Percentiles rank a stretch among this genome's conserved stretches.
phyloP scores from a whole-genome alignment of 176 grass and related monocot genomes.

The Alopecurus myosuroides region DNA sequence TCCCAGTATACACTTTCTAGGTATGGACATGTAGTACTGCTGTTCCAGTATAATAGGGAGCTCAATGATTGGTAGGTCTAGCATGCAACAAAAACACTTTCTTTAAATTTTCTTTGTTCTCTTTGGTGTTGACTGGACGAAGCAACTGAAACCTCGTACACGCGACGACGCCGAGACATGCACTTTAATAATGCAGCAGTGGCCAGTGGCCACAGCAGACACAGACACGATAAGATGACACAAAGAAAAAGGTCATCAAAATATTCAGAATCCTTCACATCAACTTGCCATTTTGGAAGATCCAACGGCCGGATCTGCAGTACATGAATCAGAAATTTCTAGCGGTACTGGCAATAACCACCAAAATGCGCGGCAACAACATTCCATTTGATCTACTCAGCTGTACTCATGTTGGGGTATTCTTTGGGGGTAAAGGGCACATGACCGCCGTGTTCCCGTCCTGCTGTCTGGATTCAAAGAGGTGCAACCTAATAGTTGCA shows the following conservation, averaged over 20 bases:
- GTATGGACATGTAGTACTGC: not conserved
- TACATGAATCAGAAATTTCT: not conserved
- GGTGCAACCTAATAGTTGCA: not conserved
- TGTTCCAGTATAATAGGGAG: slow-evolving; percentile 28
- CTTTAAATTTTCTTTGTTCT: too few relatives aligned
- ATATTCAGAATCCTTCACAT: not conserved
- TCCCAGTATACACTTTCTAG: not conserved
- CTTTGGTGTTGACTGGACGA: slow-evolving; percentile 20
- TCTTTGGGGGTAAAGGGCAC: not conserved
- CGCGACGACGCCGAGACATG: not conserved
- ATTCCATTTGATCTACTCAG: not conserved
- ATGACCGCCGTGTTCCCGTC: not conserved
- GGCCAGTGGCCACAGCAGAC: slow-evolving; percentile 25
- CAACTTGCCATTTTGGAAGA: slow-evolving; percentile 21
- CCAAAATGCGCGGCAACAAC: not conserved
- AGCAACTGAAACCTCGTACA: slow-evolving; percentile 37
- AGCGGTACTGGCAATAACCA: not conserved
- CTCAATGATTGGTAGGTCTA: slow-evolving; percentile 29
- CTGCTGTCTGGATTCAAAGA: not conserved
- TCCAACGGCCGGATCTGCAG: slow-evolving; percentile 17
- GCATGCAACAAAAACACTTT: not conserved
- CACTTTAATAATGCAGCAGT: slow-evolving; percentile 40
- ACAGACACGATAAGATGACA: slow-evolving; percentile 24
- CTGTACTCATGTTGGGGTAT: not conserved
- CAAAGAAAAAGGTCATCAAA: not conserved